These are phyloP conservation scores for Penstemon barbatus DNA, from an alignment of 257 asterid species.

Conservation along the genomic window DNA sequence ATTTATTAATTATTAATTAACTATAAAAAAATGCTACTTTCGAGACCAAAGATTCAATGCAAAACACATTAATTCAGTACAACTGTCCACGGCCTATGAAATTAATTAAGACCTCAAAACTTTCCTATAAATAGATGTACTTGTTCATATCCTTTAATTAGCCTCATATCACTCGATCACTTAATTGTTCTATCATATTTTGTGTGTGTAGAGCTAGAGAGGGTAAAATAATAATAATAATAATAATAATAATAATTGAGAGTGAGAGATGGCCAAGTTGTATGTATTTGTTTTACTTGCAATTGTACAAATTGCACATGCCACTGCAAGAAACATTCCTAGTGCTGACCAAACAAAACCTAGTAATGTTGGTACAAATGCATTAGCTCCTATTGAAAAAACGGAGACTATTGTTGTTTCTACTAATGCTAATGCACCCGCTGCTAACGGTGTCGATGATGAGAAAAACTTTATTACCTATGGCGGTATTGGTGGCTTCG, in stretches of 20 bases:
- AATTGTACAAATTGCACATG: slow-evolving; percentile 28
- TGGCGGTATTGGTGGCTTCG: slow-evolving; percentile 73
- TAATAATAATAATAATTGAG: not conserved
- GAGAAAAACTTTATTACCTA: slow-evolving; percentile 59
- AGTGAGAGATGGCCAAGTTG: slow-evolving; percentile 46
- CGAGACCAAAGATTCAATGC: slow-evolving; percentile 33
- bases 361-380: not conserved
- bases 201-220: not conserved
- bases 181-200: not conserved
- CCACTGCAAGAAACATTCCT: slow-evolving; percentile 59
- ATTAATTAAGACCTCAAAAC: slow-evolving; percentile 1
- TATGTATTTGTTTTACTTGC: slow-evolving; percentile 41
- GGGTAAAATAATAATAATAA: not conserved
- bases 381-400: slow-evolving; percentile 24
- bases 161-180: not conserved
- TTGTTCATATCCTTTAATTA: not conserved
- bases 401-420: slow-evolving; percentile 20
- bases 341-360: slow-evolving; percentile 23
- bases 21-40: slow-evolving; percentile 24
- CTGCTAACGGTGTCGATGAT: slow-evolving; percentile 41
- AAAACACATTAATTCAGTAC: slow-evolving; percentile 15
- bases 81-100: slow-evolving; percentile 25
- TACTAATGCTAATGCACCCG: slow-evolving; percentile 34
- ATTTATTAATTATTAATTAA: not conserved
- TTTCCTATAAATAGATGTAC: slow-evolving; percentile 44